Evolutionary conservation across 805 yeast species (phyloP), one percentile per base, ranked within the genome.

Genomic region (Barnettozyma pratensis): DNA sequence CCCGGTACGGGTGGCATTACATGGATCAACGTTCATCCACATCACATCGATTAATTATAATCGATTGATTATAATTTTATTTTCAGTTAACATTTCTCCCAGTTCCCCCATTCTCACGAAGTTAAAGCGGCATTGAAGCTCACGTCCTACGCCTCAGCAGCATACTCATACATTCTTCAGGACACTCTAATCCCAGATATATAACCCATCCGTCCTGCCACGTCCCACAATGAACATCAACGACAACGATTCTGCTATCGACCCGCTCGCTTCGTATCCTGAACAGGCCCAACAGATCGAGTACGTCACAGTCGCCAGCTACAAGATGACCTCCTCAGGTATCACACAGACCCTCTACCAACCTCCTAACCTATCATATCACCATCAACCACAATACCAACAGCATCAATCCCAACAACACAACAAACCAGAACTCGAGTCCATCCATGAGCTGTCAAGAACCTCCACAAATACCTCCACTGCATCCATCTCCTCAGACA

Each of bases 401-500:
- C 34, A 32, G 30, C 36, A 30, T 9, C 35, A 40, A 10, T 7
- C 5, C n/a, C 47, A 44, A n/a, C 39, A 25, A 10, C 34, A 42
- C 9, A 34, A 36, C 36, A 48, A 40, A 11, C 40, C 50, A 11
- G 50, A 48, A n/a, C 35, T 49, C 12, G 46, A 31, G 2, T 45
- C 52, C 5, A 49, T 49, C n/a, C 35, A 40, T 14, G 50, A 49
- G 7, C 40, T 47, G 19, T 42, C 50, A 35, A 51, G 49, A 42
- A 29, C 43, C 5, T 27, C 48, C 19, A 26, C 53, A 8, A 30
- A 39, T 10, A 14, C 46, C 6, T 37, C 45, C 19, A 31, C 39
- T 11, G 35, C 28, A 4, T 42, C 46, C 11, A 4, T 53, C 25
- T 50, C 55, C 7, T 59, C 63, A 8, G 59, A 59, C 26, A 49